phyloP scores from a whole-genome alignment of 2,329 filamentous ascomycete species.

The Coccinonectria pachysandricola region DNA sequence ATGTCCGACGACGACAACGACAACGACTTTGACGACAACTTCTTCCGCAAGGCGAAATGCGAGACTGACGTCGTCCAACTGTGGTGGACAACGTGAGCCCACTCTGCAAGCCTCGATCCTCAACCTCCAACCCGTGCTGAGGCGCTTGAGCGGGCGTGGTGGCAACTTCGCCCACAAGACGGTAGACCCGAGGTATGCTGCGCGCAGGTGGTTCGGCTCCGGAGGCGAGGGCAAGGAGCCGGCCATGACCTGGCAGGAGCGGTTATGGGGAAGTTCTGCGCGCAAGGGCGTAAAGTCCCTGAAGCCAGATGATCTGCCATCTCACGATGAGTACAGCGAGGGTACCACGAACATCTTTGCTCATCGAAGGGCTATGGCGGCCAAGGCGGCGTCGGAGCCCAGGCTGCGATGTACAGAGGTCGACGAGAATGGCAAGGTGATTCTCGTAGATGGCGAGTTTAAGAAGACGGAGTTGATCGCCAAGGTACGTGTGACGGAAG shows the following conservation, averaged over 20 bases:
- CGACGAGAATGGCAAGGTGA: constrained; percentile 84
- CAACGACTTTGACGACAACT: constrained; percentile 5
- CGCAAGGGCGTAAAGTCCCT: constrained; percentile 31
- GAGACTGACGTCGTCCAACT: no score
- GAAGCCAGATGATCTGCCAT: constrained; percentile 49
- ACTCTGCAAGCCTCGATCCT: constrained; percentile 22
- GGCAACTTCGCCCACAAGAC: no score
- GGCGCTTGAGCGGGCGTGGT: constrained; percentile 9
- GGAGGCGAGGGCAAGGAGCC: constrained; percentile 10
- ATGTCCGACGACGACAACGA: constrained; percentile 6
- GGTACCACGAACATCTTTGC: constrained; percentile 52
- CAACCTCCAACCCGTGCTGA: constrained; percentile 12
- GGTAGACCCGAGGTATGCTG: constrained; percentile 19
- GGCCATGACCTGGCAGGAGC: constrained; percentile 36
- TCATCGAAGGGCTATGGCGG: constrained; percentile 57
- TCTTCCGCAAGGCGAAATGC: constrained; percentile 8
- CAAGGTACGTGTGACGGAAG: constrained; percentile 53
- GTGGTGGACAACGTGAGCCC: background rate
- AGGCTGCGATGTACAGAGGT: constrained; percentile 90
- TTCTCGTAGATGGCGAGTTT: constrained; percentile 88
- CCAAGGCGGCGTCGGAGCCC: constrained; percentile 73
- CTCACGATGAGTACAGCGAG: constrained; percentile 45
- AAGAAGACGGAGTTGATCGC: constrained; percentile 96
- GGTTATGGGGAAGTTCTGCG: constrained; percentile 33
- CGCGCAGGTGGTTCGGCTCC: constrained; percentile 14